phyloP scores from a whole-genome alignment of 1,284 basidiomycete species.

The Porphyrellus sp. region DNA sequence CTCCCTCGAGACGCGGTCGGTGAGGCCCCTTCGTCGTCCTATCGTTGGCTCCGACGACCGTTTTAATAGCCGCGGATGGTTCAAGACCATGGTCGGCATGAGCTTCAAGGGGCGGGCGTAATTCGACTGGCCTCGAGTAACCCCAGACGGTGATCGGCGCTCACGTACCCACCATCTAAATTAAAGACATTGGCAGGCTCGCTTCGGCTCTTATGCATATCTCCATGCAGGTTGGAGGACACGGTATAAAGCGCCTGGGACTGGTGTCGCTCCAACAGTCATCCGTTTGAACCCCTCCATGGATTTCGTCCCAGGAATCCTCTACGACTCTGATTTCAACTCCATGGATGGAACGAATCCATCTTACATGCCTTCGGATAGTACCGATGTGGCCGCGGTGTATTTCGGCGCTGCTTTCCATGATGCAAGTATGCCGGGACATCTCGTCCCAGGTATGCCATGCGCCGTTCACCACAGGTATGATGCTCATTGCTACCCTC shows the following conservation, averaged over 20 bases:
- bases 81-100: neutral
- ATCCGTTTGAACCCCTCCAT: neutral
- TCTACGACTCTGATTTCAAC: neutral
- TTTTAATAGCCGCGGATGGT: neutral
- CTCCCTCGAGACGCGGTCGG: neutral
- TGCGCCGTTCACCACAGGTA: neutral
- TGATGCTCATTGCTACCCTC: neutral
- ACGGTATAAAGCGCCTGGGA: constrained; percentile 2
- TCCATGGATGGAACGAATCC: neutral
- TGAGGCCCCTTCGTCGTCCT: neutral
- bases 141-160: neutral
- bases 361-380: neutral
- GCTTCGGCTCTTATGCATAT: too few species aligned
- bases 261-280: too few species aligned
- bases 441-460: neutral
- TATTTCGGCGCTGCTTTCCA: neutral
- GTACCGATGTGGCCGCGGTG: neutral
- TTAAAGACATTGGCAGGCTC: neutral
- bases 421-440: neutral
- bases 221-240: neutral
- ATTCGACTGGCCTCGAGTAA: too few species aligned
- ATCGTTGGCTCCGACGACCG: neutral
- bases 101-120: neutral
- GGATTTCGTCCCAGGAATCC: neutral
- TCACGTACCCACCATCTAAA: neutral